These are phyloP conservation scores for Angophora floribunda DNA, from an alignment of 345 rosid genomes.

Conservation along the genomic window DNA sequence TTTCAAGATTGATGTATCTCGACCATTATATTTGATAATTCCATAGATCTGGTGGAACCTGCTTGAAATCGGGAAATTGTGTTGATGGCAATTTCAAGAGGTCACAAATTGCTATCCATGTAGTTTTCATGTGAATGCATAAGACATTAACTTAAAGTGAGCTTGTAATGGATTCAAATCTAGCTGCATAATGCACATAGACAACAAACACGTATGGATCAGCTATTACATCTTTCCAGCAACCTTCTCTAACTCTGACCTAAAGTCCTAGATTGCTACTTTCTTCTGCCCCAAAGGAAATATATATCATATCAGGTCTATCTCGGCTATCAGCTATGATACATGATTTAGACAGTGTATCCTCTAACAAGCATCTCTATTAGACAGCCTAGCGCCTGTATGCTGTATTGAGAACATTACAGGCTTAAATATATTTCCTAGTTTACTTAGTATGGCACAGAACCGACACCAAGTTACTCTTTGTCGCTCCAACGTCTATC, in stretches of 20 bases:
- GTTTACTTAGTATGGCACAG: neutral
- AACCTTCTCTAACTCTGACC: neutral
- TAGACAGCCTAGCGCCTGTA: neutral
- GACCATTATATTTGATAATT: neutral
- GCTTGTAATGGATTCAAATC: neutral
- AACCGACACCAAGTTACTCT: neutral
- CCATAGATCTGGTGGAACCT: neutral
- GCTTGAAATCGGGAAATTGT: neutral
- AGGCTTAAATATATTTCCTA: neutral
- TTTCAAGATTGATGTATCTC: neutral
- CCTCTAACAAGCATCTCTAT: neutral
- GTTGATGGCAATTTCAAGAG: neutral
- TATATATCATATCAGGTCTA: neutral
- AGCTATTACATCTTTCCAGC: neutral
- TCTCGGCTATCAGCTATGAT: neutral
- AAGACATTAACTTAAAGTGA: neutral
- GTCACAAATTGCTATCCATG: neutral
- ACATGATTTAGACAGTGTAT: neutral
- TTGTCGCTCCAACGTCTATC: neutral
- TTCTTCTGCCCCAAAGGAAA: neutral
- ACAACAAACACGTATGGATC: neutral
- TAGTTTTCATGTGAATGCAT: neutral
- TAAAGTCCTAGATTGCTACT: neutral
- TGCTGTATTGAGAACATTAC: neutral
- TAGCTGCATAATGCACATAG: neutral